These are phyloP conservation scores for Amphicarpaea edgeworthii DNA, from an alignment of 306 rosid genomes.

Conservation along the genomic window DNA sequence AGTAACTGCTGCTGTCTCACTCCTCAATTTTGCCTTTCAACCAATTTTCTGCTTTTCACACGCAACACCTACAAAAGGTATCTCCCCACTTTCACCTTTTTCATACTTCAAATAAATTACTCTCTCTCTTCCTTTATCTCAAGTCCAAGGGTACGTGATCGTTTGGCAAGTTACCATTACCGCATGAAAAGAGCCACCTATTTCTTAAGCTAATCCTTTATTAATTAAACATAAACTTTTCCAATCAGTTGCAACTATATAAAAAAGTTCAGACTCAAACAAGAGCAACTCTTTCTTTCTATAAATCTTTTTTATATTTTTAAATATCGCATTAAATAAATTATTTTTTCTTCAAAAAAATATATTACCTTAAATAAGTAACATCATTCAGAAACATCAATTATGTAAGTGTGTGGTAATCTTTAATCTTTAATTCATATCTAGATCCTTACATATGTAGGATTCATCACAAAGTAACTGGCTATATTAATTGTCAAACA, in stretches of 20 bases:
- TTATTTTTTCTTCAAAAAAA: no score
- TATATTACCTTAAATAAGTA: no score
- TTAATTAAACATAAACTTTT: constrained; percentile 39
- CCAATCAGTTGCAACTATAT: background rate
- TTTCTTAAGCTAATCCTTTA: constrained; percentile 34
- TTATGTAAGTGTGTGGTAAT: no score
- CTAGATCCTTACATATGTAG: no score
- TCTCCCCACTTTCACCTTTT: constrained; percentile 78
- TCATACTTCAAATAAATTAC: constrained; percentile 56
- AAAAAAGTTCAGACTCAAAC: background rate
- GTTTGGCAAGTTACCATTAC: constrained; percentile 60
- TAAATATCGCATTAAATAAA: no score
- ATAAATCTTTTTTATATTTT: no score
- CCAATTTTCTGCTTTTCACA: constrained; percentile 80
- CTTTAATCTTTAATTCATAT: no score
- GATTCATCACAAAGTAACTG: no score
- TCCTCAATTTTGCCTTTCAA: constrained; percentile 46
- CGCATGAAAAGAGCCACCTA: constrained; percentile 30
- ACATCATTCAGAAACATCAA: no score
- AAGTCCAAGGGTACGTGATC: constrained; percentile 46
- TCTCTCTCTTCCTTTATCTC: constrained; percentile 50
- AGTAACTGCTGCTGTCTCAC: constrained; percentile 35
- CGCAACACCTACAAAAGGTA: constrained; percentile 77
- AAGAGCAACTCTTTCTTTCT: background rate
- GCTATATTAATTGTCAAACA: no score